phyloP scores from a whole-genome alignment of 495 filamentous ascomycete species.

The Symbiotaphrina buchneri region DNA sequence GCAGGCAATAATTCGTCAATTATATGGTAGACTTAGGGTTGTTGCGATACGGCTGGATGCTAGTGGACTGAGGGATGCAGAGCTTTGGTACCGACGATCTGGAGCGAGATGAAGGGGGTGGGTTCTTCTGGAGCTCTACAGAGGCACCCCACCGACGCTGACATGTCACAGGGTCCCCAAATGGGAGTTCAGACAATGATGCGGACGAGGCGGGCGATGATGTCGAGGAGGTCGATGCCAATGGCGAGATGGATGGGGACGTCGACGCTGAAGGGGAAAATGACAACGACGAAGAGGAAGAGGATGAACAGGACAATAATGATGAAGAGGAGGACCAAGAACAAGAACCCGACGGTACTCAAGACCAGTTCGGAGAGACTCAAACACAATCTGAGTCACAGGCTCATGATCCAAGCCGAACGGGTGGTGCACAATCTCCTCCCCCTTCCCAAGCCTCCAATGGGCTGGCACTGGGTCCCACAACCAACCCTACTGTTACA shows the following conservation, averaged over 20 bases:
- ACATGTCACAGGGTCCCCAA: conserved; percentile 24
- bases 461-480: conserved; percentile 11
- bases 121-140: no score
- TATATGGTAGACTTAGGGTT: no score
- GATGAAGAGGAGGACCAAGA: conserved; percentile 31
- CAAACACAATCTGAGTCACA: conserved; percentile 1
- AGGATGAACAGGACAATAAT: conserved; percentile 23
- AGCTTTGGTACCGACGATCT: neutral
- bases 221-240: conserved; percentile 22
- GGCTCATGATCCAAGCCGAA: neutral
- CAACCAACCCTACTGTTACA: conserved; percentile 16
- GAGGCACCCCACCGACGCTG: no score
- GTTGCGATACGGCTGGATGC: no score
- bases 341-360: conserved; percentile 26
- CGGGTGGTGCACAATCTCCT: conserved; percentile 4
- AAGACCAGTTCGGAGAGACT: conserved; percentile 7
- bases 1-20: no score
- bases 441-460: conserved; percentile 16
- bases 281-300: conserved; percentile 21
- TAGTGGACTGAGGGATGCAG: no score
- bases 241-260: conserved; percentile 16
- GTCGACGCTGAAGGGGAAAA: conserved; percentile 26
- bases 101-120: neutral
- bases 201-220: conserved; percentile 47
- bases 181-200: conserved; percentile 48